Evolutionary conservation across 1,139 yeast species (phyloP), one percentile per base, ranked within the genome.

Genomic region (Yamadazyma sp.): DNA sequence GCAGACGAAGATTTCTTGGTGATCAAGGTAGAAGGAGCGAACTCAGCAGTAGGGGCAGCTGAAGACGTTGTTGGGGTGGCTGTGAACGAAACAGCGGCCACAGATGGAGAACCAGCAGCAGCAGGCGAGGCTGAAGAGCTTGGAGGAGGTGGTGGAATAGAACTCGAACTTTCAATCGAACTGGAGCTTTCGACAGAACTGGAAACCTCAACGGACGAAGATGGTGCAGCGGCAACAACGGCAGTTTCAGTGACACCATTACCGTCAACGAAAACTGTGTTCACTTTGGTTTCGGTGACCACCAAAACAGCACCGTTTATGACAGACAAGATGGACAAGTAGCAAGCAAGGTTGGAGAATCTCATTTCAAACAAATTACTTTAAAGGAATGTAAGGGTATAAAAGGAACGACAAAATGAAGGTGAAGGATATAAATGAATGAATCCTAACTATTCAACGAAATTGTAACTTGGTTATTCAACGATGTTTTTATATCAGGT

Each of bases 201-300:
- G 26, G 26, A 20, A 9, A 9, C 14, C 12, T 40, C n/a, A 28
- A 30, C n/a, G 33, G n/a, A 7, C 17, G 37, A 32, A 12, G 41
- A 20, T 3, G 27, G 12, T 4, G 36, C 37, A 23, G 37, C 38
- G 31, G 42, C 17, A 26, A 42, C 33, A 12, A 17, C 18, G n/a
- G 29, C 40, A 39, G 24, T 34, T 11, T 15, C 12, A 10, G 32
- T 27, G 10, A 17, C 20, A 28, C 36, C 40, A 20, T 38, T 42
- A 26, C 40, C 57, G 25, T 42, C 35, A 23, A 40, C 48, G 26
- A 39, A 47, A n/a, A 54, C 58, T 26, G 58, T 53, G 29, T 40
- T 44, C 12, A 51, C 29, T 24, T 37, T 45, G 15, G 53, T 48
- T 31, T 53, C 47, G 27, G 60, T 55, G n/a, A 53, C 56, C 14